Evolutionary conservation across 2,329 filamentous ascomycete species (phyloP).

Genomic region (Colletotrichum liriopes): DNA sequence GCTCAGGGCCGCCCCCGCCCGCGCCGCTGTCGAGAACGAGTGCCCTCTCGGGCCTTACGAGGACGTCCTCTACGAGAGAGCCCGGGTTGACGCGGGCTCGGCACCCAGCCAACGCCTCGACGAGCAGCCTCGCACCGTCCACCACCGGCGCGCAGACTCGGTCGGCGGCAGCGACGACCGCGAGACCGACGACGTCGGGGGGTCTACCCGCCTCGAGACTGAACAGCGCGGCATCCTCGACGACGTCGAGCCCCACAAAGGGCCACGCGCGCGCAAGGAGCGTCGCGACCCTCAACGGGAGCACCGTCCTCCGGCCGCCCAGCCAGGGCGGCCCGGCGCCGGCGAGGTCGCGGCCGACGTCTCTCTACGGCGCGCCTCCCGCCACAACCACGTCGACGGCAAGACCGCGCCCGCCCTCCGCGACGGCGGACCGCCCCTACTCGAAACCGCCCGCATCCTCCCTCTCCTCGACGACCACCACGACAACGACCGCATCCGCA

Average conservation of each 20-base stretch:
- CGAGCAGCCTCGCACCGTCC: slow-evolving; percentile 37
- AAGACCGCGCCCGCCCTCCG: slow-evolving; percentile 22
- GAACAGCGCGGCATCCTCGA: slow-evolving; percentile 14
- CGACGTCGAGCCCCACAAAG: slow-evolving; percentile 38
- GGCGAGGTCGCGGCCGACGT: slow-evolving; percentile 24
- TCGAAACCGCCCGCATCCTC: slow-evolving; percentile 18
- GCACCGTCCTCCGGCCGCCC: slow-evolving; percentile 58
- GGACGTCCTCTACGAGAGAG: slow-evolving; percentile 30
- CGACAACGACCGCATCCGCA: slow-evolving; percentile 24
- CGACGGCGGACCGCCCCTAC: slow-evolving; percentile 23
- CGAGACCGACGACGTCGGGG: slow-evolving; percentile 49
- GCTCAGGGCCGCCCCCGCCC: not conserved
- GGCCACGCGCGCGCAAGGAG: slow-evolving; percentile 59
- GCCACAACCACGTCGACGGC: slow-evolving; percentile 1
- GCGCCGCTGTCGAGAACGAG: slow-evolving; percentile 6
- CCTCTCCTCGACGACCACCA: slow-evolving; percentile 15
- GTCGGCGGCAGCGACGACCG: slow-evolving; percentile 25
- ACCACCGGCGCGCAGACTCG: slow-evolving; percentile 11
- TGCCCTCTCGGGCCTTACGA: not conserved
- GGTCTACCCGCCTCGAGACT: slow-evolving; percentile 44
- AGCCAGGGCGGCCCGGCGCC: slow-evolving; percentile 41
- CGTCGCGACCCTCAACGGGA: slow-evolving; percentile 55
- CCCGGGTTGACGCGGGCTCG: slow-evolving; percentile 3
- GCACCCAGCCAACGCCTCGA: slow-evolving; percentile 47
- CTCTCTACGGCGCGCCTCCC: slow-evolving; percentile 32